Conservation (phyloP, 2,329 filamentous ascomycete species). For the Alternaria novae-zelandiae region DNA sequence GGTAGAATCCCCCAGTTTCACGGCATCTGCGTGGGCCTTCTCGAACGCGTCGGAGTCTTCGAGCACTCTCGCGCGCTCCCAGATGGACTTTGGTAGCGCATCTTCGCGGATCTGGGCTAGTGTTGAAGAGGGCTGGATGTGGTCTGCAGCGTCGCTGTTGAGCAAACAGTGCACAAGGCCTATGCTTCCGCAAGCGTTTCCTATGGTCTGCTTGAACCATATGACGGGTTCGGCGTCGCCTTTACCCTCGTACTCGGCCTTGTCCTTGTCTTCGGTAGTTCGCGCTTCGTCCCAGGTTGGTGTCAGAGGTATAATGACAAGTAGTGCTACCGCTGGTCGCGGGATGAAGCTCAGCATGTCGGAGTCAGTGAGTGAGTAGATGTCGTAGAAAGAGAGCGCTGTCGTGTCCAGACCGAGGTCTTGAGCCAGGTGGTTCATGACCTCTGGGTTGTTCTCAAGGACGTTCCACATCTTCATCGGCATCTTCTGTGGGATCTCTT, state of each 20-base stretch:
- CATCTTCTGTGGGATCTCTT: slow-evolving; percentile 13
- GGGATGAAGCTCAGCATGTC: slow-evolving; percentile 59
- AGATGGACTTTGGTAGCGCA: slow-evolving; percentile 53
- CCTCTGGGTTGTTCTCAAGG: slow-evolving; percentile 61
- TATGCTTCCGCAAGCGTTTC: slow-evolving; percentile 65
- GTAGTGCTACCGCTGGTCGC: slow-evolving; percentile 60
- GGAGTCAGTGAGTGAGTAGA: slow-evolving; percentile 60
- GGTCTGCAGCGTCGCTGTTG: slow-evolving; percentile 56
- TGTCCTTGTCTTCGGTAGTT: slow-evolving; percentile 50
- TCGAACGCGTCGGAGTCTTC: slow-evolving; percentile 57
- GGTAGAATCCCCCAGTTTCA: slow-evolving; percentile 50
- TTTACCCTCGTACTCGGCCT: slow-evolving; percentile 53
- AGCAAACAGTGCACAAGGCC: slow-evolving; percentile 61
- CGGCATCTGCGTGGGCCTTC: slow-evolving; percentile 51
- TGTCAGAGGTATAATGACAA: slow-evolving; percentile 60
- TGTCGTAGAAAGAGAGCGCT: slow-evolving; percentile 59
- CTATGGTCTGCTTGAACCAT: slow-evolving; percentile 66
- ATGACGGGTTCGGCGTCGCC: slow-evolving; percentile 60
- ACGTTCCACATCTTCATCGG: slow-evolving; percentile 37
- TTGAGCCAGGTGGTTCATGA: slow-evolving; percentile 58
- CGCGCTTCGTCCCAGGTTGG: slow-evolving; percentile 49
- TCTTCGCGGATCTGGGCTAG: slow-evolving; percentile 55
- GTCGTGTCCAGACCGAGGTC: slow-evolving; percentile 55
- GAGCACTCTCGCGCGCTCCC: slow-evolving; percentile 58
- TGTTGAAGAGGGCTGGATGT: slow-evolving; percentile 52